Evolutionary conservation across 2,329 filamentous ascomycete species (phyloP).

Genomic region (Stagonosporopsis tanaceti): DNA sequence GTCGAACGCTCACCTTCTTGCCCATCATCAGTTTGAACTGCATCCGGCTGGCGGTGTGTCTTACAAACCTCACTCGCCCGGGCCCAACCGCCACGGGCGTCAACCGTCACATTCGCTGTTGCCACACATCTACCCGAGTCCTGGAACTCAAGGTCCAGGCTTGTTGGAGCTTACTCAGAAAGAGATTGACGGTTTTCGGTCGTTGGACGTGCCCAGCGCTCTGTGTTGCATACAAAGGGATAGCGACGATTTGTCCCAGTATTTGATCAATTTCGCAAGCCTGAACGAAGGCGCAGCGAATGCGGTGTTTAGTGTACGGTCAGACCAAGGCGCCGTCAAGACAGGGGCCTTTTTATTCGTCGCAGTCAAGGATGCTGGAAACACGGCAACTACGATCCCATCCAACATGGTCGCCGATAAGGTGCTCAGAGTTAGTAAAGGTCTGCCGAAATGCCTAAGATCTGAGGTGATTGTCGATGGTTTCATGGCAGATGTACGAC

Average conservation of each 20-base stretch:
- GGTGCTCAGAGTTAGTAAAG: slow-evolving; percentile 44
- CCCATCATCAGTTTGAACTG: slow-evolving; percentile 18
- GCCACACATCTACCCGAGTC: slow-evolving; percentile 6
- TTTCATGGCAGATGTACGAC: slow-evolving; percentile 38
- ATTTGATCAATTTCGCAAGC: slow-evolving; percentile 31
- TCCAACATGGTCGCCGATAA: slow-evolving; percentile 22
- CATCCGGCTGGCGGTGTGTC: slow-evolving; percentile 17
- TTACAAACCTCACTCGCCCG: slow-evolving; percentile 6
- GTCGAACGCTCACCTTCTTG: slow-evolving; percentile 18
- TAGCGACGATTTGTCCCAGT: slow-evolving; percentile 4
- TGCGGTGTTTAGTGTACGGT: slow-evolving; percentile 39
- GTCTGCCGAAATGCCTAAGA: slow-evolving; percentile 35
- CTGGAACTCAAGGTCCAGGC: neutral
- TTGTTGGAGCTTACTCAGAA: slow-evolving; percentile 12
- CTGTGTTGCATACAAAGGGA: slow-evolving; percentile 27
- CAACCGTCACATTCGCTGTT: slow-evolving; percentile 16
- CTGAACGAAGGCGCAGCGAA: slow-evolving; percentile 48
- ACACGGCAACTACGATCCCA: slow-evolving; percentile 18
- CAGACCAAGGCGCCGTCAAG: neutral
- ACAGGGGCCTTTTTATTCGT: slow-evolving; percentile 26
- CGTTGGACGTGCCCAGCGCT: slow-evolving; percentile 16
- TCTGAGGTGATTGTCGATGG: slow-evolving; percentile 36
- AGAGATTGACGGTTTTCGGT: slow-evolving; percentile 18
- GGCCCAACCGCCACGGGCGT: slow-evolving; percentile 7
- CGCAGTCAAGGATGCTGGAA: slow-evolving; percentile 16